phyloP scores from a whole-genome alignment of 352 stramenopile genomes.

The Phytophthora megakarya region DNA sequence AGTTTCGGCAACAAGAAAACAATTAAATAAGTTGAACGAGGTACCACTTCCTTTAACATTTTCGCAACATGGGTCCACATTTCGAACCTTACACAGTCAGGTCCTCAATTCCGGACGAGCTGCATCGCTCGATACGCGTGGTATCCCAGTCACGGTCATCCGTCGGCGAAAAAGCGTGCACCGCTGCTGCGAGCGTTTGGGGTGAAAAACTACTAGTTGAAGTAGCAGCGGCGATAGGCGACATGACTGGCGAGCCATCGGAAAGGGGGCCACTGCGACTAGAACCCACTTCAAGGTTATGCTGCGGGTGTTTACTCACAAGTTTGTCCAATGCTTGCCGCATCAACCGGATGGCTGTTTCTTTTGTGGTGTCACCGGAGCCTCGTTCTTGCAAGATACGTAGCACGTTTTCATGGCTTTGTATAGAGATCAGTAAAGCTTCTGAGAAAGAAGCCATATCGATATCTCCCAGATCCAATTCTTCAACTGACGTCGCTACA shows the following conservation, averaged over 20 bases:
- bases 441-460: constrained; percentile 81
- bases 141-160: constrained; percentile 37
- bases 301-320: constrained; percentile 71
- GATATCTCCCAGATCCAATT: constrained; percentile 67
- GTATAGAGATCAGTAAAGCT: constrained; percentile 79
- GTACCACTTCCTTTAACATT: no score
- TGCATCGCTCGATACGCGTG: constrained; percentile 41
- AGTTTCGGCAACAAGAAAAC: no score
- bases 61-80: no score
- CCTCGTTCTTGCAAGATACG: constrained; percentile 75
- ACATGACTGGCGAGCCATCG: constrained; percentile 17
- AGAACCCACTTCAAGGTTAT: constrained; percentile 69
- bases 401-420: constrained; percentile 83
- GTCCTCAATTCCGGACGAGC: constrained; percentile 56
- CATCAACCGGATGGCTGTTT: constrained; percentile 67
- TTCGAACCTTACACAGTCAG: constrained; percentile 43
- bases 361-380: constrained; percentile 59
- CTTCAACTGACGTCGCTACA: constrained; percentile 45
- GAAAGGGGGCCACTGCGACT: constrained; percentile 9
- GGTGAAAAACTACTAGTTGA: constrained; percentile 17
- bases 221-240: constrained; percentile 4
- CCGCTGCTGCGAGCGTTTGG: constrained; percentile 13
- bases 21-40: no score
- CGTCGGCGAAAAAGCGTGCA: constrained; percentile 22
- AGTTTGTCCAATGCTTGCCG: constrained; percentile 78